These are phyloP conservation scores for Hura crepitans DNA, from an alignment of 441 rosid genomes.

Conservation along the genomic window DNA sequence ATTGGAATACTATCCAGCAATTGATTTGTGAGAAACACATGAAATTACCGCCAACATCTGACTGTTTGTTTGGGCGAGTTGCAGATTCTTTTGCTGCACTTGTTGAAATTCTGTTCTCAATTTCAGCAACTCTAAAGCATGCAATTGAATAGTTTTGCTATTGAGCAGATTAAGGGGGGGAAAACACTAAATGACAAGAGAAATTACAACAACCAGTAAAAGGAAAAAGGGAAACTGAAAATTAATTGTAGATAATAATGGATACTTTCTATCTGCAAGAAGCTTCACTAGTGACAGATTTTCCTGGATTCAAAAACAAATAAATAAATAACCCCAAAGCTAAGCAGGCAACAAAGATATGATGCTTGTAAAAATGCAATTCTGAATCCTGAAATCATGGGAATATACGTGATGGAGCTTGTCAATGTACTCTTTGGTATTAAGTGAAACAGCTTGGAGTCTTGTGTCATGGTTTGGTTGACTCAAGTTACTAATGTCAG, in stretches of 20 bases:
- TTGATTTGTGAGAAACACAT: constrained; percentile 3
- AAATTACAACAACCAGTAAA: constrained; percentile 14
- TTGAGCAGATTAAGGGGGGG: constrained; percentile 21
- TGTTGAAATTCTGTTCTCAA: constrained; percentile 46
- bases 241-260: constrained; percentile 12
- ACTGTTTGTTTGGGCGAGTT: constrained; percentile 56
- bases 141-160: constrained; percentile 55
- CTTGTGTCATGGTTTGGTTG: constrained; percentile 35
- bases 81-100: constrained; percentile 52
- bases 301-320: constrained; percentile 39
- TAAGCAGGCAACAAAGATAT: neutral
- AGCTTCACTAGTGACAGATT: constrained; percentile 46
- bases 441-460: constrained; percentile 24
- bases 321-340: constrained; percentile 16
- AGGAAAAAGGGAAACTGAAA: neutral
- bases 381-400: neutral
- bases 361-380: neutral
- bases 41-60: constrained; percentile 54
- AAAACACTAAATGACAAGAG: constrained; percentile 20
- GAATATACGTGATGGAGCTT: constrained; percentile 48
- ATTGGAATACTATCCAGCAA: constrained; percentile 18
- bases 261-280: constrained; percentile 53
- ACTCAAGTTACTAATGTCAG: constrained; percentile 52
- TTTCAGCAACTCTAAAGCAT: constrained; percentile 47
- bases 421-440: constrained; percentile 34